Evolutionary conservation across 345 rosid species (phyloP), one percentile per base, ranked within the genome.

Genomic region (Toxicodendron radicans): DNA sequence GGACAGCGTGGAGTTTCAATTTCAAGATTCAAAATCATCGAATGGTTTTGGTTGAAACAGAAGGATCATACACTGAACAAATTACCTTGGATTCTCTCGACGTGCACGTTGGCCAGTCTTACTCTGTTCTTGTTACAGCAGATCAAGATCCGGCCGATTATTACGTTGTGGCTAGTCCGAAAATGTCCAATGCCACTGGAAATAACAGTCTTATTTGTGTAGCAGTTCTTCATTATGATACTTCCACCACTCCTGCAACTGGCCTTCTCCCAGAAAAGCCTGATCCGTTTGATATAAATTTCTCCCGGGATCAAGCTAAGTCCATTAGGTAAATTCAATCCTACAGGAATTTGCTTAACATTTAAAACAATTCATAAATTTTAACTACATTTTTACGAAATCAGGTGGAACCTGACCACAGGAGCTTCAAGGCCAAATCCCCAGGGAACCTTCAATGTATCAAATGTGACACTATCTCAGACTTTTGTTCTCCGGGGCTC

Each of bases 371-470:
- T 9, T 38, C 9, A 38, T 38, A 38, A 38, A 38, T 0, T 5
- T 38, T 38, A 38, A 38, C 0, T 38, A 38, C 43, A 5, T 38
- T 38, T 38, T 38, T 38, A 38, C 43, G 7, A 38, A 38, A 38
- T 38, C 43, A 38, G 94, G 81, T 80, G 75, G 85, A 88, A 90
- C 66, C 8, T 90, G 73, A 71, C 79, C 0, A 74, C 86, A 66
- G 90, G 94, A 27, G 90, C 89, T 9, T 88, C 92, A 5, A 86
- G 92, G 87, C 81, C 88, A 7, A 88, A 90, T 72, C 88, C 89
- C 4, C 92, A 90, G 74, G 90, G 94, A 58, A 69, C 88, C 3
- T 88, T 88, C 48, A 84, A 85, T 7, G 77, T 86, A 32, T 10
- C 71, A 5, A 77, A 83, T 43, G 84, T 85, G 10, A 67, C 86